phyloP scores from a whole-genome alignment of 345 rosid species.

The Linum usitatissimum region DNA sequence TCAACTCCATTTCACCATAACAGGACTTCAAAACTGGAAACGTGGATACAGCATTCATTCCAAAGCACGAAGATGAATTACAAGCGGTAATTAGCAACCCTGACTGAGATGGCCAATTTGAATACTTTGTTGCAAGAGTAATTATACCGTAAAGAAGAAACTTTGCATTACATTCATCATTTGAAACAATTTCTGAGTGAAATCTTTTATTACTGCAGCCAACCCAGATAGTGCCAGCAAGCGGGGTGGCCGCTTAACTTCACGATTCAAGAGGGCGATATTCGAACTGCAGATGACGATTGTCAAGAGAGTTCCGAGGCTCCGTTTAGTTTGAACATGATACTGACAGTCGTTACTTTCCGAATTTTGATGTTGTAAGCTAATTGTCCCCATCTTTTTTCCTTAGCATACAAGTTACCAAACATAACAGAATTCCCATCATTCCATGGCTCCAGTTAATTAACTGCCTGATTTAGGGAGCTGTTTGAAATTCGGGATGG shows the following conservation, averaged over 20 bases:
- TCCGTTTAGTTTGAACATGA: too few species aligned
- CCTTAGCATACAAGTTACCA: slow-evolving; percentile 59
- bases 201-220: too few species aligned
- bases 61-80: slow-evolving; percentile 86
- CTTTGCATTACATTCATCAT: too few species aligned
- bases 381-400: slow-evolving; percentile 48
- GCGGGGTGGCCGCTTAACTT: too few species aligned
- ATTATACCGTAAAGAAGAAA: background rate
- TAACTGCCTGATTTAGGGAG: slow-evolving; percentile 26
- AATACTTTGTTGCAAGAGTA: background rate
- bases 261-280: too few species aligned
- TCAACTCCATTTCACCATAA: slow-evolving; percentile 8
- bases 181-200: background rate
- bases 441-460: slow-evolving; percentile 39
- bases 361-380: too few species aligned
- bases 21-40: slow-evolving; percentile 94
- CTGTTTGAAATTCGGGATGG: too few species aligned
- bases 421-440: slow-evolving; percentile 53
- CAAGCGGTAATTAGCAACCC: slow-evolving; percentile 40
- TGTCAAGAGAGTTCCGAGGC: too few species aligned
- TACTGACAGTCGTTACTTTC: too few species aligned
- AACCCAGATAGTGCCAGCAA: too few species aligned
- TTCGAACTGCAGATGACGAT: too few species aligned
- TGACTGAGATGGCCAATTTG: background rate
- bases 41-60: slow-evolving; percentile 94